phyloP scores from a whole-genome alignment of 441 rosid genomes.

The Viola pubescens region DNA sequence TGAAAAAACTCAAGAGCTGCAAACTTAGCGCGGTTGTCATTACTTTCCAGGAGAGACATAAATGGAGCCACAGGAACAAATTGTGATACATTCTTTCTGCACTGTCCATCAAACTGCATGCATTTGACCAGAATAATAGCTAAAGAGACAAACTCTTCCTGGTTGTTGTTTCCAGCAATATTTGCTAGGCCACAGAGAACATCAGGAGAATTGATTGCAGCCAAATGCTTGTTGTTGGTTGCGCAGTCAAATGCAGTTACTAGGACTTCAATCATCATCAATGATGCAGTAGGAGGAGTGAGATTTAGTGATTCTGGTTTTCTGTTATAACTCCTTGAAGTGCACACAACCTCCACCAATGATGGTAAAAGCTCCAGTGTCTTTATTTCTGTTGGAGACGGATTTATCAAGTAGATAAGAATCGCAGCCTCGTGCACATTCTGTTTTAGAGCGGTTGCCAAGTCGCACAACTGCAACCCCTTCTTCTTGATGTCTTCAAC shows the following conservation, averaged over 20 bases:
- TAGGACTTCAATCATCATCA: constrained; percentile 83
- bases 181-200: constrained; percentile 65
- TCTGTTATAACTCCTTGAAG: constrained; percentile 31
- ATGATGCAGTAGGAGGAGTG: constrained; percentile 79
- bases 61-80: constrained; percentile 57
- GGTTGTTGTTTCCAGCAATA: constrained; percentile 44
- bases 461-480: constrained; percentile 52
- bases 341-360: constrained; percentile 65
- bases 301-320: constrained; percentile 34
- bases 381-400: constrained; percentile 79
- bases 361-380: constrained; percentile 76
- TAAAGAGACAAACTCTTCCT: constrained; percentile 57
- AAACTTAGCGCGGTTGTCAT: constrained; percentile 40
- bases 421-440: constrained; percentile 85
- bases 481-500: constrained; percentile 63
- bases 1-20: constrained; percentile 70
- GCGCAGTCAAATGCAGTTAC: constrained; percentile 76
- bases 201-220: constrained; percentile 60
- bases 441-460: constrained; percentile 65
- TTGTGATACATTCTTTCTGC: constrained; percentile 55
- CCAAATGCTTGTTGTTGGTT: constrained; percentile 66
- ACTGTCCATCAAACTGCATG: constrained; percentile 79
- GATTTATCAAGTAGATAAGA: constrained; percentile 71
- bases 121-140: constrained; percentile 76
- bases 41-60: constrained; percentile 49